Base-by-base conservation (phyloP, 2,329 filamentous ascomycete species). In the Leptographium galeiforme region DNA sequence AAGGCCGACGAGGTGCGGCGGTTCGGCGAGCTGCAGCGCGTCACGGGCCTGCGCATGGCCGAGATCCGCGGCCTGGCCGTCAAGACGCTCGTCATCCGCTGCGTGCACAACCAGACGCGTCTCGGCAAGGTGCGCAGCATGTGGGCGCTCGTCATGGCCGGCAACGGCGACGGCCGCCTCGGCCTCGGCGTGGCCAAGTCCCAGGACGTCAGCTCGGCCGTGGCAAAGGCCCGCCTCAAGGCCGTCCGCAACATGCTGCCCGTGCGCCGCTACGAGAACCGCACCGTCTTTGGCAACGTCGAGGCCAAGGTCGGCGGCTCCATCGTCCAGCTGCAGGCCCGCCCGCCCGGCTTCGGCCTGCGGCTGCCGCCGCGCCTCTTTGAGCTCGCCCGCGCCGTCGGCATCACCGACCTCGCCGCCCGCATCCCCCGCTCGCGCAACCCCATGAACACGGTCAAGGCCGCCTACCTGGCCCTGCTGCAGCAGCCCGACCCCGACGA, bases 391-490 rank as follows among this genome's bases (percentile, higher is more conserved):
- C 85, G 89, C 58, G 83, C 84, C 49, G 86, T 82, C 43, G 93
- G 93, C 59, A 89, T 98, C 63, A 77, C 84, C 58, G 93, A 98
- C 67, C 79, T 98, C 38, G 79, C 89, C 16, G 90, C 88, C 49
- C 79, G 79, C 60, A 90, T 95, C 57, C 83, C 84, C 40, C 85
- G 91, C 47, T 88, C 88, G 57, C 81, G 90, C 63, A 97, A 95
- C 75, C 89, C 89, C 61, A 95, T 97, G 89, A 98, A 98, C 74
- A 88, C 90, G 18, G 86, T 95, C 71, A 96, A 96, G 73, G 93
- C 93, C 14, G 79, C 89, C 43, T 87, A 87, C 69, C 69, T 91
- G 67, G 91, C 90, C 6, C 74, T 98, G 57, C 79, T 81, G 67
- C 85, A 76, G 72, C 93, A 98, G 73, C 81, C 81, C 57, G 76